Percentiles rank a stretch among this genome's conserved stretches.
Evolutionary conservation across 257 asterid species (phyloP).

Genomic region (Asclepias syriaca): DNA sequence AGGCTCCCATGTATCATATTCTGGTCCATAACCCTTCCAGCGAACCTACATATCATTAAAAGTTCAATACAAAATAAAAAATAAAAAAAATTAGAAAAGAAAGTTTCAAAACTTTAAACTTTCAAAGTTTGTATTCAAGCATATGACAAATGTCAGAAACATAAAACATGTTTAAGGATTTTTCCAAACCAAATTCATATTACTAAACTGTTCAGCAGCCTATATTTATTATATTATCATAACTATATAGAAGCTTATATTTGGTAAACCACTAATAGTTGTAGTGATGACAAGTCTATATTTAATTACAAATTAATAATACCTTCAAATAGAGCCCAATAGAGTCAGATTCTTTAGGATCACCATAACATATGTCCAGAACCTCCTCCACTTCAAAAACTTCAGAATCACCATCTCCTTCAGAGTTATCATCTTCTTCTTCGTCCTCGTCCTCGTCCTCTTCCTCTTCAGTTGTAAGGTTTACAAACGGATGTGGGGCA

Average conservation of each 20-base stretch:
- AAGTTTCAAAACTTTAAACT: background rate
- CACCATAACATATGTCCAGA: constrained; percentile 52
- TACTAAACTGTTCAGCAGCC: background rate
- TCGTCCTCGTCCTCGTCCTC: constrained; percentile 22
- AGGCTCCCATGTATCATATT: constrained; percentile 86
- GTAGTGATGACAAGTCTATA: background rate
- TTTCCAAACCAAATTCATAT: background rate
- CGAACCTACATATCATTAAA: constrained; percentile 35
- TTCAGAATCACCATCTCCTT: constrained; percentile 22
- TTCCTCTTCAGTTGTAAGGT: constrained; percentile 10
- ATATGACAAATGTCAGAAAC: background rate
- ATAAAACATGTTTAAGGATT: background rate
- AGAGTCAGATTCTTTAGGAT: constrained; percentile 28
- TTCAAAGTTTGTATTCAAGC: background rate
- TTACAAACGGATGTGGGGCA: constrained; percentile 15
- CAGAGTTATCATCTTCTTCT: constrained; percentile 21
- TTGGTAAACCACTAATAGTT: background rate
- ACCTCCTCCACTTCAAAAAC: constrained; percentile 57
- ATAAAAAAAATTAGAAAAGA: background rate
- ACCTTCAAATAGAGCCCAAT: constrained; percentile 60
- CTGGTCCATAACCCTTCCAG: constrained; percentile 79
- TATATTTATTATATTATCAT: background rate
- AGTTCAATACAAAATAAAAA: background rate
- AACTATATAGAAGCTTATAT: background rate
- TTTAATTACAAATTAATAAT: background rate